Evolutionary conservation across 2,329 filamentous ascomycete genomes (phyloP).

Genomic region (Fusarium drepaniforme): DNA sequence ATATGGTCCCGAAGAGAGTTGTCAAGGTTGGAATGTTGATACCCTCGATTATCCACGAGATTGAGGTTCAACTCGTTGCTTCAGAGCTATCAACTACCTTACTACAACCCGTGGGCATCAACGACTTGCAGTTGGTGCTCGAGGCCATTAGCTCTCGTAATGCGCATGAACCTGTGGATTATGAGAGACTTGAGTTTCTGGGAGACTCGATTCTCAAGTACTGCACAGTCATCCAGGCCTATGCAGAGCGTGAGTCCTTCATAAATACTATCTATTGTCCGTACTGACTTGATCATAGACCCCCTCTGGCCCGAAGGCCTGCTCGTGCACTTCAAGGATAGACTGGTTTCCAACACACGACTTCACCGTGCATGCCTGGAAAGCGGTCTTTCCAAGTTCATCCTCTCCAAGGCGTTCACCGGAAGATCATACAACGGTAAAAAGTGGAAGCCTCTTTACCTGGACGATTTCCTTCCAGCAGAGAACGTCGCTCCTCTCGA

Average conservation of each 20-base stretch:
- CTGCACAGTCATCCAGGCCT: conserved; percentile 74
- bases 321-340: conserved; percentile 76
- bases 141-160: conserved; percentile 78
- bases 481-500: conserved; percentile 4
- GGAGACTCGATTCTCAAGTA: conserved; percentile 89
- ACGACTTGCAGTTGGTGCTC: conserved; percentile 66
- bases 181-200: conserved; percentile 88
- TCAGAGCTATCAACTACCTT: conserved; percentile 62
- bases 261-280: accelerated
- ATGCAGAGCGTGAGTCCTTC: conserved; percentile 59
- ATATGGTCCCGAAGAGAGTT: conserved; percentile 58
- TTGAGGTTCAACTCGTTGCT: conserved; percentile 75
- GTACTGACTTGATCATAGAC: conserved; percentile 55
- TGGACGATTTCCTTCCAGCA: conserved; percentile 50
- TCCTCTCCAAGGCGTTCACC: conserved; percentile 77
- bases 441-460: conserved; percentile 79
- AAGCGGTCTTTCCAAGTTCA: conserved; percentile 76
- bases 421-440: conserved; percentile 49
- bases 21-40: conserved; percentile 71
- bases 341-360: conserved; percentile 80
- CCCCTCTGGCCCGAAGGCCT: conserved; percentile 81
- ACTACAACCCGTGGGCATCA: conserved; percentile 60
- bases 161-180: conserved; percentile 73
- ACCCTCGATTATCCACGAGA: conserved; percentile 78
- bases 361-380: conserved; percentile 74